Evolutionary conservation across 805 yeast species (phyloP).

Genomic region (Candida anglica): DNA sequence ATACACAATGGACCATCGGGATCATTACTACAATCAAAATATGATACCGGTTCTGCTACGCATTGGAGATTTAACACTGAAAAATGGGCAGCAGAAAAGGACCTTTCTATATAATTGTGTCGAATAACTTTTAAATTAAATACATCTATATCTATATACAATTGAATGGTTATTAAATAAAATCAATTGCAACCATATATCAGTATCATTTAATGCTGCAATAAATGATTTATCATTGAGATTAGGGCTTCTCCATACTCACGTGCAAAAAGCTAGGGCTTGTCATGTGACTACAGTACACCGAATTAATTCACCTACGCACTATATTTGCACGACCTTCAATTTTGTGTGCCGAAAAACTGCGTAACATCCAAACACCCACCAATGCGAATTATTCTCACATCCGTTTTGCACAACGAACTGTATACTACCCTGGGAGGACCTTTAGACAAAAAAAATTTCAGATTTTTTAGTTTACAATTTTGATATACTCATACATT

Average conservation of each 20-base stretch:
- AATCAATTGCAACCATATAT: too few relatives aligned
- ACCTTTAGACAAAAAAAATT: constrained; percentile 1
- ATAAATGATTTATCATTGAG: too few relatives aligned
- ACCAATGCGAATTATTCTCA: not conserved
- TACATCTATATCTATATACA: too few relatives aligned
- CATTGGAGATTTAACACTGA: constrained; percentile 71
- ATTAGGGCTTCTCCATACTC: constrained; percentile 1
- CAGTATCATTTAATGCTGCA: too few relatives aligned
- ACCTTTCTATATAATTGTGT: constrained; percentile 39
- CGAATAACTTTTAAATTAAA: too few relatives aligned
- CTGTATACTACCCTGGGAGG: constrained; percentile 4
- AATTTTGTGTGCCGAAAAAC: constrained; percentile 1
- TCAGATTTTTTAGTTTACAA: constrained; percentile 1
- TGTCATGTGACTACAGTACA: constrained; percentile 1
- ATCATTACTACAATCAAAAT: constrained; percentile 48
- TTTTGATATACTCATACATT: constrained; percentile 1
- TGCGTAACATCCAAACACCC: constrained; percentile 4
- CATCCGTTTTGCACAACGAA: too few relatives aligned
- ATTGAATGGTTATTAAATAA: too few relatives aligned
- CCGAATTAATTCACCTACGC: too few relatives aligned
- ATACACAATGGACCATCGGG: constrained; percentile 68
- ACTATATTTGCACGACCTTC: not conserved
- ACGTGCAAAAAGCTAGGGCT: constrained; percentile 4
- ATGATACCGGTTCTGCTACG: constrained; percentile 45
- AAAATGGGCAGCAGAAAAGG: constrained; percentile 57